These are phyloP conservation scores for Saccharomycopsis babjevae DNA, from an alignment of 805 yeast species.

Conservation along the genomic window DNA sequence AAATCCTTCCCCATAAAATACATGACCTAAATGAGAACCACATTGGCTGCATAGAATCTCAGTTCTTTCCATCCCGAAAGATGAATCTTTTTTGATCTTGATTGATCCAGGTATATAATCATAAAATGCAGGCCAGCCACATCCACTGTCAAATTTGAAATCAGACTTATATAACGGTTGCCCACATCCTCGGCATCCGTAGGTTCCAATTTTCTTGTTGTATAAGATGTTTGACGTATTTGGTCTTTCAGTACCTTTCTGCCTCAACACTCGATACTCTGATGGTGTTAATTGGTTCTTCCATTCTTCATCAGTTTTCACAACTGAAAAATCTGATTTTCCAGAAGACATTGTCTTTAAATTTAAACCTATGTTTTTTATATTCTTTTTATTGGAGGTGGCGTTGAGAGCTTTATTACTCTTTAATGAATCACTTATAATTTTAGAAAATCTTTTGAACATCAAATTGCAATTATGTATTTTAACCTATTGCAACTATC, in stretches of 20 bases:
- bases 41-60: conserved; percentile 86
- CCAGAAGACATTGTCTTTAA: background rate
- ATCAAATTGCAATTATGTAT: background rate
- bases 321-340: conserved; percentile 18
- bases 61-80: conserved; percentile 71
- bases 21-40: conserved; percentile 94
- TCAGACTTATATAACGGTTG: conserved; percentile 68
- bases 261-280: conserved; percentile 70
- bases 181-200: conserved; percentile 79
- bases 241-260: conserved; percentile 37
- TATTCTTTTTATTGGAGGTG: background rate
- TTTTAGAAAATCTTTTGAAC: background rate
- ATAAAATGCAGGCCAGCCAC: conserved; percentile 98
- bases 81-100: conserved; percentile 44
- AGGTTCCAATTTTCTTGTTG: conserved; percentile 47
- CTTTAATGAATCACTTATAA: background rate
- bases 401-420: background rate
- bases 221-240: conserved; percentile 32
- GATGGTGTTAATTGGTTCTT: conserved; percentile 61
- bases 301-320: conserved; percentile 55
- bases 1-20: conserved; percentile 90
- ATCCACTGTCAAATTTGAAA: conserved; percentile 80
- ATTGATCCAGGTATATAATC: conserved; percentile 80
- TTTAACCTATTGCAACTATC: too few relatives aligned
- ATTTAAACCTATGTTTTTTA: background rate